phyloP scores from a whole-genome alignment of 2,329 filamentous ascomycete species.

The Venturia effusa region DNA sequence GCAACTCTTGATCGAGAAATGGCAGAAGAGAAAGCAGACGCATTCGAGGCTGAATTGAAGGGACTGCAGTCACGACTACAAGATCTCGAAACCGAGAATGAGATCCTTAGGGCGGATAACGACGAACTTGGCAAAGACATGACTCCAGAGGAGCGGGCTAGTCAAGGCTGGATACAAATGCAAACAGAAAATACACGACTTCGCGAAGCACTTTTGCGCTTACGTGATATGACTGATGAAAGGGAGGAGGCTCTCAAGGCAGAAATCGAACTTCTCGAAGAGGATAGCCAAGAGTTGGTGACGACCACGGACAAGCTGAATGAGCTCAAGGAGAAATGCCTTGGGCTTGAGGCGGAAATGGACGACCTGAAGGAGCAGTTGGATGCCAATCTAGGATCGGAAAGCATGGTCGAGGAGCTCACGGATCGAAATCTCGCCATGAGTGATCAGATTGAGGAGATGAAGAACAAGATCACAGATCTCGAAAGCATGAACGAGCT shows the following conservation, averaged over 20 bases:
- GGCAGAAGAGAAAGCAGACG: constrained; percentile 86
- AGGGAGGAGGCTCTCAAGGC: constrained; percentile 69
- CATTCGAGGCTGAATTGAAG: constrained; percentile 69
- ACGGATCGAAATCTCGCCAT: constrained; percentile 79
- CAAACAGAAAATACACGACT: constrained; percentile 83
- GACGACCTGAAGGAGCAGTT: constrained; percentile 85
- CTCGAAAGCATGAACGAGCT: constrained; percentile 84
- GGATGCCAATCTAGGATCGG: constrained; percentile 75
- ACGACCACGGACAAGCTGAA: constrained; percentile 49
- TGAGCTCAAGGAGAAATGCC: constrained; percentile 59
- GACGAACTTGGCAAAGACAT: constrained; percentile 73
- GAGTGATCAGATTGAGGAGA: constrained; percentile 71
- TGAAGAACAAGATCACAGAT: constrained; percentile 73
- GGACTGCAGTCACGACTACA: constrained; percentile 64
- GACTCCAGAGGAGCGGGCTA: constrained; percentile 76
- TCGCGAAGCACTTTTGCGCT: constrained; percentile 68
- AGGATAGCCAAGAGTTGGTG: constrained; percentile 32
- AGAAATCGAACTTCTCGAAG: constrained; percentile 36
- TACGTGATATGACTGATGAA: constrained; percentile 80
- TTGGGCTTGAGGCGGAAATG: constrained; percentile 61
- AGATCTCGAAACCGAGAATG: constrained; percentile 78
- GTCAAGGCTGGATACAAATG: constrained; percentile 82
- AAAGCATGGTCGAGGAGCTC: constrained; percentile 89
- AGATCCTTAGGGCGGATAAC: constrained; percentile 81
- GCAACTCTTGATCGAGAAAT: constrained; percentile 87